Evolutionary conservation across 306 rosid species (phyloP), one percentile per base, ranked within the genome.

Genomic region (Acacia acuminata): DNA sequence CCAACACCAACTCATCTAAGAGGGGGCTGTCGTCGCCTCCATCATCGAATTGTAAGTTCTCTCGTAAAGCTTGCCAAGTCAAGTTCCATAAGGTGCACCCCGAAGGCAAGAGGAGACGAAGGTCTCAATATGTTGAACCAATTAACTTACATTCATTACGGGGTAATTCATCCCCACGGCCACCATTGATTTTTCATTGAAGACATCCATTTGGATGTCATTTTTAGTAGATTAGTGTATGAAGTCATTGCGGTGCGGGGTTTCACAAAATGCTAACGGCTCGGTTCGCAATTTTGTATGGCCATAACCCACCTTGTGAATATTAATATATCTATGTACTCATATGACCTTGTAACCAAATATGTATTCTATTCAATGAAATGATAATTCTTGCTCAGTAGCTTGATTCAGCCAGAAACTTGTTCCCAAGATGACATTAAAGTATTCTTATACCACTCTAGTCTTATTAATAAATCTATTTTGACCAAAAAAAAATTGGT

Each of bases 81-180:
- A 30, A 87, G 90, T 42, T 84, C 79, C 60, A 36, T 76, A n/a
- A 82, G 90, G 42, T 84, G 88, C 86, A 85, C 92, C 82, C 99
- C 99, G 91, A 89, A 77, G 69, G 92, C 65, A 93, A 93, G 85
- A 86, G 92, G 90, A 82, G 96, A 86, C 89, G 91, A 72, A 86
- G 91, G 69, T 89, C 94, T 53, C 86, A 84, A 32, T 83, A 79
- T 50, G 86, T 83, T 1, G 90, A 88, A 71, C 90, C 97, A 7
- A 88, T 88, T 76, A 87, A 90, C 78, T 79, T 85, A 55, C 90
- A 77, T 88, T 92, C 89, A n/a, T n/a, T 55, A 77, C 87, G 3
- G 87, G 88, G 32, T 83, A 87, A 91, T 60, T 40, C 11, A 56
- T 17, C 38, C 22, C 3, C 36, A 27, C 4, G 69, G 69, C 69